phyloP scores from a whole-genome alignment of 305 asterid genomes.

The Fraxinus baroniana region DNA sequence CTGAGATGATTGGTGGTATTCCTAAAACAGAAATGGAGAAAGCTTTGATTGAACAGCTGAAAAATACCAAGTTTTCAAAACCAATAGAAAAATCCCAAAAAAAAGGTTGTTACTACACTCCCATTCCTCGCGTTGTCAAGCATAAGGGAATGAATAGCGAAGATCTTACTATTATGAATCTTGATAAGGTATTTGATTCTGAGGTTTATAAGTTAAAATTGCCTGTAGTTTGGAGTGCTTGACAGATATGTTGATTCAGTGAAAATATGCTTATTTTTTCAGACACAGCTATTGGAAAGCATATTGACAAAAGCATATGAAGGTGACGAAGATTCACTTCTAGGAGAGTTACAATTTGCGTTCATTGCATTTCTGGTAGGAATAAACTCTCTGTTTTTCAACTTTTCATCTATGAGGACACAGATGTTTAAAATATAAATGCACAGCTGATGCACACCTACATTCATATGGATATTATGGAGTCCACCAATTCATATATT shows the following conservation, averaged over 20 bases:
- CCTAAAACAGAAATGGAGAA: conserved; percentile 60
- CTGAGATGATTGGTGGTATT: conserved; percentile 47
- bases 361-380: conserved; percentile 78
- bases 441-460: neutral
- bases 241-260: conserved; percentile 19
- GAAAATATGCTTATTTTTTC: conserved; percentile 22
- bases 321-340: conserved; percentile 70
- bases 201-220: conserved; percentile 11
- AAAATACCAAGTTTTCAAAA: conserved; percentile 47
- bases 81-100: conserved; percentile 47
- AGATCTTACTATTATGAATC: conserved; percentile 82
- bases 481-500: conserved; percentile 10
- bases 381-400: conserved; percentile 6
- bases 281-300: conserved; percentile 78
- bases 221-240: conserved; percentile 8
- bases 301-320: conserved; percentile 64
- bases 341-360: conserved; percentile 90
- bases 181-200: conserved; percentile 68
- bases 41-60: conserved; percentile 68
- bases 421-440: neutral
- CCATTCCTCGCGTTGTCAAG: conserved; percentile 84
- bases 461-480: conserved; percentile 7
- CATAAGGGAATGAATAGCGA: conserved; percentile 59
- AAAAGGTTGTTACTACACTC: conserved; percentile 76
- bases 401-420: neutral